These are phyloP conservation scores for Trichophyton schoenleinii DNA, from an alignment of 2,329 filamentous ascomycete genomes.

Conservation along the genomic window DNA sequence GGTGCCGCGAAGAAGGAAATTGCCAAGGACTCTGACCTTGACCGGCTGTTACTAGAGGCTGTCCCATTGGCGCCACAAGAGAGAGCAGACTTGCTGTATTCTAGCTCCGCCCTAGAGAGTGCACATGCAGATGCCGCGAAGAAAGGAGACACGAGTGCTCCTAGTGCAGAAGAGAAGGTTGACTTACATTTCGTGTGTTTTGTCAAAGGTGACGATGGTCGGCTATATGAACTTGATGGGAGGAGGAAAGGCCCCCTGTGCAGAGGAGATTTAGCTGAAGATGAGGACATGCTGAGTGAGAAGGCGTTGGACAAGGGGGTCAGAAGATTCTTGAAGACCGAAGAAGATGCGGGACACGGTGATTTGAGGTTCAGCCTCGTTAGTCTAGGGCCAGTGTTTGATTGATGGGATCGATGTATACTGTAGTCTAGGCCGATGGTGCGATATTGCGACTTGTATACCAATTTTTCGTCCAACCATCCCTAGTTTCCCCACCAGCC, in stretches of 20 bases:
- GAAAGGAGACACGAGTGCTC: slow-evolving; percentile 65
- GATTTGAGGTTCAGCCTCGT: slow-evolving; percentile 52
- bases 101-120: slow-evolving; percentile 58
- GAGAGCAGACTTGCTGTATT: slow-evolving; percentile 64
- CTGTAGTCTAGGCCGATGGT: neutral
- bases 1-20: slow-evolving; percentile 56
- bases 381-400: slow-evolving; percentile 44
- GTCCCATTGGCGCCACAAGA: slow-evolving; percentile 53
- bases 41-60: slow-evolving; percentile 54
- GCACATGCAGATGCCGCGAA: slow-evolving; percentile 69
- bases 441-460: neutral
- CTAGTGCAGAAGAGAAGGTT: slow-evolving; percentile 64
- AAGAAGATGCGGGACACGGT: slow-evolving; percentile 43
- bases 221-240: slow-evolving; percentile 73
- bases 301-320: slow-evolving; percentile 62
- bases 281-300: slow-evolving; percentile 62
- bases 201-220: slow-evolving; percentile 59
- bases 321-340: slow-evolving; percentile 46
- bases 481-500: slow-evolving; percentile 36
- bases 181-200: slow-evolving; percentile 96
- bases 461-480: neutral
- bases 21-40: slow-evolving; percentile 34
- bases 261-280: slow-evolving; percentile 45
- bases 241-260: slow-evolving; percentile 59
- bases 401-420: slow-evolving; percentile 26